phyloP scores from a whole-genome alignment of 169 alveolate genomes.

The Blepharisma undulans region DNA sequence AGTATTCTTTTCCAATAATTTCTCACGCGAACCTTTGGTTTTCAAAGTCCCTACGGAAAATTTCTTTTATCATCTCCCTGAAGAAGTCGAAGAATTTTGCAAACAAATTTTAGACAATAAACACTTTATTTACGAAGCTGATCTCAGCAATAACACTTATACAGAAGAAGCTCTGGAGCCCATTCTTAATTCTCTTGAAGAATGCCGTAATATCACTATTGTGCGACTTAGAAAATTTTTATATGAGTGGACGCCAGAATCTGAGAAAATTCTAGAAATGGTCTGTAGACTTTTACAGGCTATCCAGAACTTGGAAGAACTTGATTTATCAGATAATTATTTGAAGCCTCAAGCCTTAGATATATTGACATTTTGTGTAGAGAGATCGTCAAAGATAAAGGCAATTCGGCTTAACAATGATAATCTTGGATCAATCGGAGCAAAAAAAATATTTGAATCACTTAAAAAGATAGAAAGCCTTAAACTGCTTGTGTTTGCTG shows the following conservation, averaged over 20 bases:
- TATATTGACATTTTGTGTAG: neutral
- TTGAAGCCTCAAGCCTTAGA: neutral
- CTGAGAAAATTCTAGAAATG: neutral
- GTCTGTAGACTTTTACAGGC: neutral
- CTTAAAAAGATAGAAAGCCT: neutral
- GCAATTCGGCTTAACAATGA: constrained; percentile 15
- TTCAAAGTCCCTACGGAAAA: neutral
- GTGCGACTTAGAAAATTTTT: neutral
- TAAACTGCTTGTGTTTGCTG: constrained; percentile 18
- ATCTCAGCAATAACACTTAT: neutral
- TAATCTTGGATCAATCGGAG: constrained; percentile 40
- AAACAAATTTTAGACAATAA: neutral
- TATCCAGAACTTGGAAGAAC: neutral
- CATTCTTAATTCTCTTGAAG: neutral
- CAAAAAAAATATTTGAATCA: neutral
- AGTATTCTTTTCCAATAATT: neutral
- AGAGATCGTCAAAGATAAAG: neutral
- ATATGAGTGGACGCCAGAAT: neutral
- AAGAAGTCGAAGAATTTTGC: neutral
- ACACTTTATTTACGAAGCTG: neutral
- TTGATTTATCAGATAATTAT: constrained; percentile 27
- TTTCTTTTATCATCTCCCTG: neutral
- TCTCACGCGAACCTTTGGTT: neutral
- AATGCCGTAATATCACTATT: neutral
- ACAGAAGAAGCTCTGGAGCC: constrained; percentile 2